phyloP scores from a whole-genome alignment of 2,329 filamentous ascomycete species.

The Exophiala mesophila region DNA sequence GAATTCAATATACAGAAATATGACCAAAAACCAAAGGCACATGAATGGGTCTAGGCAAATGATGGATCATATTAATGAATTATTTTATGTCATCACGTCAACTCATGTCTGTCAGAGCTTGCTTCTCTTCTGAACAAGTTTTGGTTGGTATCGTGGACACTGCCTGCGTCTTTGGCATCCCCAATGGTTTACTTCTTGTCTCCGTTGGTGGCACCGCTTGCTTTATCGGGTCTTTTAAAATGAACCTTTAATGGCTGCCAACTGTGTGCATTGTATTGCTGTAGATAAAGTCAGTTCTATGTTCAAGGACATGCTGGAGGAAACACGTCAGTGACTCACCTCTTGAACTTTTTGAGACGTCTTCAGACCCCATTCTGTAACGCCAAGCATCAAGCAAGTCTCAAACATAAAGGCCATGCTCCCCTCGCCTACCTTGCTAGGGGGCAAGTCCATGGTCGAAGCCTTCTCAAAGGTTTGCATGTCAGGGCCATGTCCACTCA shows the following conservation, averaged over 20 bases:
- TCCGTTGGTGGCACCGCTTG: conserved; percentile 28
- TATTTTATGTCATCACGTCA: too few species aligned
- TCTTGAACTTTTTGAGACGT: conserved; percentile 66
- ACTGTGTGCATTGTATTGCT: conserved; percentile 71
- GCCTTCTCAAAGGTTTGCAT: conserved; percentile 53
- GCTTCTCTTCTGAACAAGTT: too few species aligned
- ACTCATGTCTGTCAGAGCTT: too few species aligned
- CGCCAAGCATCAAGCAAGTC: conserved; percentile 63
- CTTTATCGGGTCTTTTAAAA: conserved; percentile 51
- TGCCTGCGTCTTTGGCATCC: conserved; percentile 20
- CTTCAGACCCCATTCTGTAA: conserved; percentile 68
- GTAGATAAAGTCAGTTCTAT: too few species aligned
- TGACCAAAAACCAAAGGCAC: too few species aligned
- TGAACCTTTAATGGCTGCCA: conserved; percentile 67
- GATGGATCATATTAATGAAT: too few species aligned
- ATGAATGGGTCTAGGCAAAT: too few species aligned
- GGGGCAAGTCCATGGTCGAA: conserved; percentile 49
- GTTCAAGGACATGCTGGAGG: too few species aligned
- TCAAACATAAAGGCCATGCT: conserved; percentile 64
- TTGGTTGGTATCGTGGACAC: conserved; percentile 14
- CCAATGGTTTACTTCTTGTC: conserved; percentile 22
- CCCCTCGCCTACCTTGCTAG: conserved; percentile 53
- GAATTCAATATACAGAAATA: too few species aligned
- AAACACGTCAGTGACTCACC: conserved; percentile 15
- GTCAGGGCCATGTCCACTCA: conserved; percentile 63